Percentiles rank a stretch among this genome's conserved stretches.
phyloP scores from a whole-genome alignment of 805 yeast genomes.

The Sugiyamaella valdiviana region DNA sequence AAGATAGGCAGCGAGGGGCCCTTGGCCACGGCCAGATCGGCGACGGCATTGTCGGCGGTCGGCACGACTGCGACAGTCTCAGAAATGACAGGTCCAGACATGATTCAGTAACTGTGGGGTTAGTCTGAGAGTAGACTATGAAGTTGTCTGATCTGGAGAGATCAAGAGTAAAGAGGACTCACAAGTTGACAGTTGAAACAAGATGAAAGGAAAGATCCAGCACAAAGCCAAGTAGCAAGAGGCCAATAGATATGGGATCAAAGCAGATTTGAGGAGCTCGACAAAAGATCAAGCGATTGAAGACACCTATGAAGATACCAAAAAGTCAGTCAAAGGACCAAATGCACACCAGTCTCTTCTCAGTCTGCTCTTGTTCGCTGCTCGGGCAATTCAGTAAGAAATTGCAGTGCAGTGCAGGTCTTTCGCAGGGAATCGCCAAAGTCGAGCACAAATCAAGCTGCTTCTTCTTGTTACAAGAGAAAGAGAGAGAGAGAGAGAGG shows the following conservation, averaged over 20 bases:
- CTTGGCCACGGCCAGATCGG: background rate
- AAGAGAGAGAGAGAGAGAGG: conserved; percentile 8
- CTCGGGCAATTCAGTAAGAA: too few species aligned
- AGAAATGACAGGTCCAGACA: background rate
- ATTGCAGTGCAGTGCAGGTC: background rate
- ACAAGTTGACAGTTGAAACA: too few species aligned
- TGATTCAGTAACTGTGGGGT: background rate
- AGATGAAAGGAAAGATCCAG: background rate
- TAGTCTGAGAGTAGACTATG: too few species aligned
- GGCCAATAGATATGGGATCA: too few species aligned
- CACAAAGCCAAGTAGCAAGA: too few species aligned
- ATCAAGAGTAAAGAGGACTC: too few species aligned
- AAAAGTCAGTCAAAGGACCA: too few species aligned
- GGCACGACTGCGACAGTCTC: background rate
- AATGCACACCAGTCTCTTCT: too few species aligned
- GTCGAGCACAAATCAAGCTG: background rate
- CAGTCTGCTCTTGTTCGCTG: background rate
- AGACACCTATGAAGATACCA: too few species aligned
- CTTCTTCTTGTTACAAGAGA: background rate
- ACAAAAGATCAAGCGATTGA: too few species aligned
- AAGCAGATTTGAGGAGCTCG: background rate
- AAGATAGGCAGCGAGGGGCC: conserved; percentile 66
- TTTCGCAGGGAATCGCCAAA: background rate
- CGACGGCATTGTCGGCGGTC: background rate
- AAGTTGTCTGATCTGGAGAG: too few species aligned